Evolutionary conservation across 495 filamentous ascomycete species (phyloP), one percentile per base, ranked within the genome.

Genomic region (Penicillium desertorum): DNA sequence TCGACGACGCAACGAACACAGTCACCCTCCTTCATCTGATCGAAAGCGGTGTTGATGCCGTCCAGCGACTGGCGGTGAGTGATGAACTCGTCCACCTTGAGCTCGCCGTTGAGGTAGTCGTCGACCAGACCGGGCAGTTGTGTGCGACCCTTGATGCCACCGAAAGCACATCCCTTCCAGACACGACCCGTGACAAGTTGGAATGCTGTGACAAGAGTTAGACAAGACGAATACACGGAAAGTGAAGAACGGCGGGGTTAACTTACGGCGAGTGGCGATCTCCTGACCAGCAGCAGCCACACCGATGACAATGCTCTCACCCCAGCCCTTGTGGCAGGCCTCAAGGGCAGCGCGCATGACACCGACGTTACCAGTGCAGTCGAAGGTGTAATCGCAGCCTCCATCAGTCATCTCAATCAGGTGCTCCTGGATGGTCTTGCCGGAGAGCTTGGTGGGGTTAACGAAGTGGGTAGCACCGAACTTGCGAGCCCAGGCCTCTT

Each of bases 51-150:
- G 80, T 96, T 97, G 77, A 98, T 97, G 48, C 85, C 80, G 23
- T 69, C 67, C 45, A 98, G 79, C 8, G 78, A 76, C 81, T 95
- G 88, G 44, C 94, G 87, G 80, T 98, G 95, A 29, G 94, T 98
- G 76, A 98, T 98, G 81, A 98, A 98, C 79, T 98, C 94, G 67
- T 98, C 95, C 41, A 98, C 93, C 89, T 96, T 98, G 67, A 98
- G 83, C 66, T 88, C 83, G 60, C 92, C 92, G 23, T 79, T 79
- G 71, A 96, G 81, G 72, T 98, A 98, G 72, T 98, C 95, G 51
- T 86, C 80, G 6, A 98, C 92, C 27, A 98, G 84, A 52, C 82
- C 87, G 34, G 89, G 90, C 47, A 98, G 84, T 76, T 98, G 94
- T 27, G 88, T 84, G 64, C 94, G 91, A 58, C 94, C 94, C 81